Base-by-base conservation (phyloP, 2,329 filamentous ascomycete species). In the Bipolaris sorokiniana region DNA sequence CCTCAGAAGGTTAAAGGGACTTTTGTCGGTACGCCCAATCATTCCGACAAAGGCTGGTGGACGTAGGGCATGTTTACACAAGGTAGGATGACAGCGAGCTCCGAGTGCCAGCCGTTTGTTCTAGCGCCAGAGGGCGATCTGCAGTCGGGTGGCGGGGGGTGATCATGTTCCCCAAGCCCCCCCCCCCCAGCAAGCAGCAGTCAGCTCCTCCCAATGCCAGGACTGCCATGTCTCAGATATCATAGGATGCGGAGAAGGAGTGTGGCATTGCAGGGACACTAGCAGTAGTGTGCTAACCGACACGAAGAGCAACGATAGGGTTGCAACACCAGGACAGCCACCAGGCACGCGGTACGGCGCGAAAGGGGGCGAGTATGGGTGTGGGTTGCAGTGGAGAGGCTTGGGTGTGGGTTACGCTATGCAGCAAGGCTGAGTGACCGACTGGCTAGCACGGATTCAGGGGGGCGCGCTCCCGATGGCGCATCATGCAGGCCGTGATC, bases 61-160 rank as follows among this genome's bases (percentile, higher is more conserved):
- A 33, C 59, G 60, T 66, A 63, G 59, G 70, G 55, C 54, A 61
- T 69, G 67, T 53, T 66, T 69, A 66, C 66, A 66, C 64, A 61
- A 57, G 64, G 58, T 28, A 28, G 26, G 9, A 7, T 3, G 26
- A 3, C 26, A 28, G 26, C 9, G 26, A 28, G 58, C 59, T 62
- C 63, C 65, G 59, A 15, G 68, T 71, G 66, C 68, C 71, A 73
- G 67, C 70, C 70, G 70, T 73, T 72, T 67, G 65, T 70, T 65
- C 69, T 73, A 69, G 70, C 65, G 64, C 54, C 23, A 7, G 47
- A 51, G 54, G 28, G 42, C 51, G 62, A 67, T 67, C 63, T 54
- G 61, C 67, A 45, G 51, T 53, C 58, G 54, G 61, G 48, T 64
- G 61, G 63, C 59, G 61, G 60, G 59, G 59, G 55, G 23, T 51